phyloP scores from a whole-genome alignment of 805 yeast species.

The Wickerhamomyces canadensis region DNA sequence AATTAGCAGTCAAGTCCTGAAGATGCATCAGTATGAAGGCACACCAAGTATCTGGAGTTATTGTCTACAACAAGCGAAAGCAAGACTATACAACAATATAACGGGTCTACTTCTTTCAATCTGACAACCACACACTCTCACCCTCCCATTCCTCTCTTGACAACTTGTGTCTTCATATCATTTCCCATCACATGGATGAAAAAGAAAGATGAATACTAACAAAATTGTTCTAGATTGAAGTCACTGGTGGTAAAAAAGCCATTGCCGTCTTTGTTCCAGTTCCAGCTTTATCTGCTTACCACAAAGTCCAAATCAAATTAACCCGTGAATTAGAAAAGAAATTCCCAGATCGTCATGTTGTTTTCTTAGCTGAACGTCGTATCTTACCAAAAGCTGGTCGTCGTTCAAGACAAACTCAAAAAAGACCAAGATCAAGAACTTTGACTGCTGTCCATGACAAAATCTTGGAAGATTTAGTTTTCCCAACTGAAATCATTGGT shows the following conservation, averaged over 20 bases:
- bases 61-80: no score
- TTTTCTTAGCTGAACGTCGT: conserved; percentile 99
- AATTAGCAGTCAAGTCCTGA: no score
- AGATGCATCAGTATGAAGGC: no score
- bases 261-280: conserved; percentile 97
- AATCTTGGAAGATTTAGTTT: conserved; percentile 96
- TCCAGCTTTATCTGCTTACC: conserved; percentile 88
- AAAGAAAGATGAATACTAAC: no score
- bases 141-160: no score
- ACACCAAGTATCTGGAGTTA: no score
- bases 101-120: no score
- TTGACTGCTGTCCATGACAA: conserved; percentile 98
- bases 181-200: no score
- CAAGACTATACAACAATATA: no score
- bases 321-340: conserved; percentile 99
- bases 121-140: no score
- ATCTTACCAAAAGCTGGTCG: conserved; percentile 99
- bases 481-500: conserved; percentile 99
- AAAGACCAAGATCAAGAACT: conserved; percentile 99
- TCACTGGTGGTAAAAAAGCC: conserved; percentile 97
- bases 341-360: conserved; percentile 99
- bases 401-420: conserved; percentile 87
- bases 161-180: no score
- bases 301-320: conserved; percentile 94
- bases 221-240: conserved; percentile 58